Conservation (phyloP, 495 filamentous ascomycete genomes). For the Penicillium parvum region DNA sequence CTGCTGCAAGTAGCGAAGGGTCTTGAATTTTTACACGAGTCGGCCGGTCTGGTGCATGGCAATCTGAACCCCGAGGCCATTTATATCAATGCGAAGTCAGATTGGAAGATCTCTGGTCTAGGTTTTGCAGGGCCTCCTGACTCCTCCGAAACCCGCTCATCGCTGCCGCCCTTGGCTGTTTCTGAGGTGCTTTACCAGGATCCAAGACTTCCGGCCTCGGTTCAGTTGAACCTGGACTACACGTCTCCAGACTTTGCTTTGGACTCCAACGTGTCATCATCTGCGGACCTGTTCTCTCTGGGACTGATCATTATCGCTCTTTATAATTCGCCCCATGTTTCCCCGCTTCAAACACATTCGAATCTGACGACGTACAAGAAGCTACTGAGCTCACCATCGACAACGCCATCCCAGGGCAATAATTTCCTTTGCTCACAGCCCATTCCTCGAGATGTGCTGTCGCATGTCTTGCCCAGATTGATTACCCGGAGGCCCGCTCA, state of each 20-base stretch:
- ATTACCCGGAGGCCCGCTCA: conserved; percentile 83
- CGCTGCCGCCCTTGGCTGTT: conserved; percentile 69
- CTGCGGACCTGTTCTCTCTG: conserved; percentile 88
- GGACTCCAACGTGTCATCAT: conserved; percentile 73
- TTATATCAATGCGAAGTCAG: conserved; percentile 91
- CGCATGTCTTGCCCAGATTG: conserved; percentile 70
- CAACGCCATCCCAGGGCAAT: conserved; percentile 71
- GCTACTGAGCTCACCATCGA: conserved; percentile 68
- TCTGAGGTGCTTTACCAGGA: conserved; percentile 82
- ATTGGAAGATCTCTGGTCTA: conserved; percentile 96
- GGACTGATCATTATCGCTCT: conserved; percentile 84
- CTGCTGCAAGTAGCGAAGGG: conserved; percentile 89
- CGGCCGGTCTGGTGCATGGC: conserved; percentile 86
- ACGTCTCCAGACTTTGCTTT: conserved; percentile 90
- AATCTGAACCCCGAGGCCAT: conserved; percentile 96
- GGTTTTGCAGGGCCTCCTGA: conserved; percentile 80
- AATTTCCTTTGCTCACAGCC: conserved; percentile 76
- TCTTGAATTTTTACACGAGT: conserved; percentile 94
- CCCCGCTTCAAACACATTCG: conserved; percentile 75
- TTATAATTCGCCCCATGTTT: conserved; percentile 87
- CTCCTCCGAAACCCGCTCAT: conserved; percentile 61
- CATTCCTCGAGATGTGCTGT: conserved; percentile 72
- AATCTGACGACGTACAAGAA: conserved; percentile 79
- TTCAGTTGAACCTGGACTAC: conserved; percentile 89
- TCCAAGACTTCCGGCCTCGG: conserved; percentile 72